A percentile compares a stretch with the other conserved stretches of the same genome.
phyloP scores from a whole-genome alignment of 1,284 basidiomycete species.

The Rhodofomes roseus region DNA sequence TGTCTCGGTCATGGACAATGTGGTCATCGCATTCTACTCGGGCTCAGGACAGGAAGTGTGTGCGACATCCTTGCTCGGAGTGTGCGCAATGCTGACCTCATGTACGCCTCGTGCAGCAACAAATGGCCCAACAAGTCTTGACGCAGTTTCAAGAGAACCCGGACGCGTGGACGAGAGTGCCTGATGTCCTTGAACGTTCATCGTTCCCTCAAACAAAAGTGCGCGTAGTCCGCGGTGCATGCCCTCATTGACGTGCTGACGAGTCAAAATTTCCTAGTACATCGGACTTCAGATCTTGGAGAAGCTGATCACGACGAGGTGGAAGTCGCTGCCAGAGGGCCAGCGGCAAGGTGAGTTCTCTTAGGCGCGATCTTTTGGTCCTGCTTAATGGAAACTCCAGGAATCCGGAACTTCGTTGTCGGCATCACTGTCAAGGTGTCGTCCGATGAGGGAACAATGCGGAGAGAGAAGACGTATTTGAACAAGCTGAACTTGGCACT shows the following conservation, averaged over 20 bases:
- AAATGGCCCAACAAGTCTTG: constrained; percentile 85
- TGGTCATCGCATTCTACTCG: constrained; percentile 29
- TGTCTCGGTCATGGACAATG: constrained; percentile 32
- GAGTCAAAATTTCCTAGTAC: constrained; percentile 51
- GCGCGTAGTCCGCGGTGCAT: constrained; percentile 14
- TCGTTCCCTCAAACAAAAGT: constrained; percentile 91
- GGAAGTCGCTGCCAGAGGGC: constrained; percentile 94
- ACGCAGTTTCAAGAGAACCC: constrained; percentile 97
- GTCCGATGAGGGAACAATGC: constrained; percentile 82
- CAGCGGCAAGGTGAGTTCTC: constrained; percentile 76
- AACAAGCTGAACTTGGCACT: constrained; percentile 98
- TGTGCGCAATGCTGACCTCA: not conserved
- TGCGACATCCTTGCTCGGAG: not conserved
- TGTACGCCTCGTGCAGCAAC: constrained; percentile 57
- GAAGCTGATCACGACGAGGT: constrained; percentile 90
- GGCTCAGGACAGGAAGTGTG: constrained; percentile 29
- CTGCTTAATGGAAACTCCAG: constrained; percentile 34
- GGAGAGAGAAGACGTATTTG: constrained; percentile 93
- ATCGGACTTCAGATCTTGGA: constrained; percentile 94
- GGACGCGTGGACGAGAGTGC: constrained; percentile 98
- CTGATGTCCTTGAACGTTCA: constrained; percentile 87
- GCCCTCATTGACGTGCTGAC: not conserved
- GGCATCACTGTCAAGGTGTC: constrained; percentile 91
- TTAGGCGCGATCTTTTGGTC: constrained; percentile 6
- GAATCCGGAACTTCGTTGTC: constrained; percentile 97